These are phyloP conservation scores for Rubus idaeus DNA, from an alignment of 306 rosid species.

Conservation along the genomic window DNA sequence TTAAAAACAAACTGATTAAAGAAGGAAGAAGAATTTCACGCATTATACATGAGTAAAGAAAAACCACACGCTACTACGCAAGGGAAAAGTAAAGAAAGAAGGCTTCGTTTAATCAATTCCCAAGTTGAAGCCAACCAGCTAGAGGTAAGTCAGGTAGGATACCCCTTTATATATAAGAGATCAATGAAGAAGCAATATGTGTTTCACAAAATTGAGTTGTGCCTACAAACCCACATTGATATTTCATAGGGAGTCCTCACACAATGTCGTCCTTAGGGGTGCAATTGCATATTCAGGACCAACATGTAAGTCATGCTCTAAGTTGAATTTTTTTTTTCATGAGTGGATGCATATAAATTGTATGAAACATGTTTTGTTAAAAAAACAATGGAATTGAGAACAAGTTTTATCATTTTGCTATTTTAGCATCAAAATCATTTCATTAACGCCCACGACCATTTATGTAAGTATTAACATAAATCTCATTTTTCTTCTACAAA, in stretches of 20 bases:
- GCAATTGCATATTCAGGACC: constrained; percentile 28
- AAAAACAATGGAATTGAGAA: too few relatives aligned
- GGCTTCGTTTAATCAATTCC: not conserved
- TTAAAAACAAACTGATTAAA: too few relatives aligned
- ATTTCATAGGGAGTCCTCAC: constrained; percentile 1
- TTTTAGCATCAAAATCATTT: too few relatives aligned
- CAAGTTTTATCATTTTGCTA: too few relatives aligned
- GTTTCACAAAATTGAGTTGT: not conserved
- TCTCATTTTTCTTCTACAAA: too few relatives aligned
- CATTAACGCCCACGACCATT: too few relatives aligned
- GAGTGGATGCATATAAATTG: not conserved
- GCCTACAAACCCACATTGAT: not conserved
- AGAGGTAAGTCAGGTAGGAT: not conserved
- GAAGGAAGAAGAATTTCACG: not conserved
- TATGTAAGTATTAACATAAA: too few relatives aligned
- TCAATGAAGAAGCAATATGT: not conserved
- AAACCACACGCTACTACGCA: not conserved
- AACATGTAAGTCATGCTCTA: constrained; percentile 42
- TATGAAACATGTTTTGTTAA: too few relatives aligned
- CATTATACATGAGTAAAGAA: not conserved
- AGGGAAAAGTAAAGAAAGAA: not conserved
- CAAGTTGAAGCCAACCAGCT: not conserved
- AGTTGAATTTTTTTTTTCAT: not conserved
- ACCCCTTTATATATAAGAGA: not conserved
- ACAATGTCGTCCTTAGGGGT: constrained; percentile 49